Base-by-base conservation (phyloP, 1,139 yeast genomes). In the Blastobotrys illinoisensis region DNA sequence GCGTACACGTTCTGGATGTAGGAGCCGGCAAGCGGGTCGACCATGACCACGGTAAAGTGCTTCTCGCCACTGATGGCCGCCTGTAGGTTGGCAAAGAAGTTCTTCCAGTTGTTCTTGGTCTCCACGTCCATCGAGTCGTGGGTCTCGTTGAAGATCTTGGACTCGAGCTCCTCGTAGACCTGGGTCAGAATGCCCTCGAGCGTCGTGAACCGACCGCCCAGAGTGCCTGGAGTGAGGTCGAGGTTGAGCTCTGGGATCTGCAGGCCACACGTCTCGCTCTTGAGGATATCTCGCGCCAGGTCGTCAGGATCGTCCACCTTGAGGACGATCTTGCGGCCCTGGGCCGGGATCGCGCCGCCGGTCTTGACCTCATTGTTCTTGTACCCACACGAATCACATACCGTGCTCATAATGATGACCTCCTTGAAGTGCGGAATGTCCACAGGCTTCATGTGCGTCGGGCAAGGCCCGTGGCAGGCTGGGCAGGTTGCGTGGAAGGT, bases 181-280 rank as follows among this genome's bases (percentile, higher is more conserved):
- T 95, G 98, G 50, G 82, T 79, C 61, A 95, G 75, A 57, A 95
- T 78, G 58, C 99, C 99, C 74, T 93, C 99, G 62, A 93, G 76
- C 19, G 99, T 95, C 49, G 99, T 95, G 76, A 95, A 95, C 68
- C 99, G 81, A 54, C 99, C 99, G 58, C 99, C 99, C 54, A 95
- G 78, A 13, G 99, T 95, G 58, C 99, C 99, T 44, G 97, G 95
- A 14, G 95, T 89, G 64, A 95, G 81, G 70, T 95, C 99, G 62
- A 95, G 79, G 67, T 82, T 83, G 58, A 95, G 78, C 73, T 95
- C 99, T 5, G 99, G 99, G 56, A 93, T 79, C 18, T 71, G 74
- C 72, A 95, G 71, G 6, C 93, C 87, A 75, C 98, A 93, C 18
- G 97, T 86, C 75, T 95, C 99, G 21, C 95, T 86, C 74, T 95